A percentile compares a stretch with the other conserved stretches of the same genome.
Conservation (phyloP, 2,329 filamentous ascomycete genomes). For the Colletotrichum cuscutae region DNA sequence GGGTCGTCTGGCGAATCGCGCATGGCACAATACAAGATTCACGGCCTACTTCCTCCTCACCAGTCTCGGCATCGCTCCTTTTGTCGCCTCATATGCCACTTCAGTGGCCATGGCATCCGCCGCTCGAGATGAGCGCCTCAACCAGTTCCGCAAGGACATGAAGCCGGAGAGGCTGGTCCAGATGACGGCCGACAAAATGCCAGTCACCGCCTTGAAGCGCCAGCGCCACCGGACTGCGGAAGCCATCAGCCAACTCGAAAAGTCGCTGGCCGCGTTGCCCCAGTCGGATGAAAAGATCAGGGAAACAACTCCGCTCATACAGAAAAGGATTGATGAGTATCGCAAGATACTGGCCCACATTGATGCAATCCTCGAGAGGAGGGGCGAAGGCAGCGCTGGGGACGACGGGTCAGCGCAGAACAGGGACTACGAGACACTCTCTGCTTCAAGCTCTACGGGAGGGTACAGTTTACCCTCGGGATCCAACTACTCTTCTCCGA, state of each 20-base stretch:
- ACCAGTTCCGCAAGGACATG: constrained; percentile 25
- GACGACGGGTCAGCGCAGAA: not conserved
- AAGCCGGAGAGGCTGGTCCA: constrained; percentile 9
- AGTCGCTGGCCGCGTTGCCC: not conserved
- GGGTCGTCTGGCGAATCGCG: constrained; percentile 38
- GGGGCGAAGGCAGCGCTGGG: not conserved
- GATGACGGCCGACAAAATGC: not conserved
- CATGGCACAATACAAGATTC: constrained; percentile 52
- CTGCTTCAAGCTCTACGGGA: not conserved
- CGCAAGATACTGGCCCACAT: not conserved
- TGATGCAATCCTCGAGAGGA: constrained; percentile 6
- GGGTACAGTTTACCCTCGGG: not conserved
- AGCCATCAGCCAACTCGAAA: not conserved
- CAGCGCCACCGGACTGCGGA: not conserved
- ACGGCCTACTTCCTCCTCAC: constrained; percentile 44
- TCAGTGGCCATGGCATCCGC: not conserved
- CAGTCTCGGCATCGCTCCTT: constrained; percentile 40
- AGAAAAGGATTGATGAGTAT: not conserved
- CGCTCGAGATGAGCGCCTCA: constrained; percentile 20
- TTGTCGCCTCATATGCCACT: constrained; percentile 45
- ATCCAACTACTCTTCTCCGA: not conserved
- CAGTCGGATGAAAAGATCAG: not conserved
- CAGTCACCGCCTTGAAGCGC: not conserved
- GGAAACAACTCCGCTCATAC: not conserved
- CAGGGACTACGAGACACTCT: constrained; percentile 19